Conservation (phyloP, 257 asterid genomes). For the Osmanthus fragrans region DNA sequence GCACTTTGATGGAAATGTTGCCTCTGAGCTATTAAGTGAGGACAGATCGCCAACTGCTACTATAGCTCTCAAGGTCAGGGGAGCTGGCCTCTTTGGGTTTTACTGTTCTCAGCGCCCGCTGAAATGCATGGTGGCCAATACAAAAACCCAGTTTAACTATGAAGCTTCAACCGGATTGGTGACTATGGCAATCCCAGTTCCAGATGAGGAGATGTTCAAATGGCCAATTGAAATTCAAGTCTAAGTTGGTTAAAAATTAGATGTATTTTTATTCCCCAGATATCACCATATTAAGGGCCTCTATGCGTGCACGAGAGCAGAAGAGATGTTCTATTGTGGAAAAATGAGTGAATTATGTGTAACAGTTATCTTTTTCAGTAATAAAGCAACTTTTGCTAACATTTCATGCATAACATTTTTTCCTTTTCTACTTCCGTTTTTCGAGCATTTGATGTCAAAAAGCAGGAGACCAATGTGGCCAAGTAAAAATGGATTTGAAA, state of each 20-base stretch:
- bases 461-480: too few species aligned
- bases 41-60: conserved; percentile 27
- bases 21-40: conserved; percentile 22
- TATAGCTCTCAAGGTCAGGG: conserved; percentile 32
- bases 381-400: neutral
- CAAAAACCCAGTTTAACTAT: conserved; percentile 28
- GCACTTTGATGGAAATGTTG: conserved; percentile 22
- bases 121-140: conserved; percentile 36
- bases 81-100: conserved; percentile 47
- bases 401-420: neutral
- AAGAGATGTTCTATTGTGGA: too few species aligned
- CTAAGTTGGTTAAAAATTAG: neutral
- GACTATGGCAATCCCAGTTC: conserved; percentile 40
- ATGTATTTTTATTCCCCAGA: neutral
- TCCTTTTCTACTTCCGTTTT: neutral
- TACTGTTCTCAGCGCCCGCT: conserved; percentile 44
- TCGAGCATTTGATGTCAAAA: neutral
- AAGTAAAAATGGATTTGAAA: too few species aligned
- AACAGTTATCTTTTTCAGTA: neutral
- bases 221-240: conserved; percentile 39
- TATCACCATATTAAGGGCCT: neutral
- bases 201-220: conserved; percentile 38
- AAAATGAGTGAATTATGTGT: neutral
- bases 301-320: neutral
- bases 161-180: conserved; percentile 36